Evolutionary conservation across 2,329 filamentous ascomycete genomes (phyloP).

Genomic region (Cordyceps tenuipes): DNA sequence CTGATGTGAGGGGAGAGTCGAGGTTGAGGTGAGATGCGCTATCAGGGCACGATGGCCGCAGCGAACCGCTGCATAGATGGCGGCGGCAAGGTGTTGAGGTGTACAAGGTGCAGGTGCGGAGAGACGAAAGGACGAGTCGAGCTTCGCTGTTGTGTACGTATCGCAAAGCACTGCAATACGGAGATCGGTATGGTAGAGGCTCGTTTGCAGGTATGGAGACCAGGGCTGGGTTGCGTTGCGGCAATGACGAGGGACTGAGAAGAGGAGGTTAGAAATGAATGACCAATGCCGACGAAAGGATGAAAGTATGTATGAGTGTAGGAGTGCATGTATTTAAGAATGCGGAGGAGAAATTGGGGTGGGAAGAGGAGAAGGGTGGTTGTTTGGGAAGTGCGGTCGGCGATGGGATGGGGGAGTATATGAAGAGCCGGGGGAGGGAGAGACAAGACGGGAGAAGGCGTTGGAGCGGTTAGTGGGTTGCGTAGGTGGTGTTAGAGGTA

Average conservation of each 20-base stretch:
- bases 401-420: conserved; percentile 6
- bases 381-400: conserved; percentile 6
- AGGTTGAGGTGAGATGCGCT: neutral
- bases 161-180: neutral
- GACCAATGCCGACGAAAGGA: conserved; percentile 1
- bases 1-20: neutral
- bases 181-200: neutral
- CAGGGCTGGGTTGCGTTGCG: neutral
- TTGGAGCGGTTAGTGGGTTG: neutral
- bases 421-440: neutral
- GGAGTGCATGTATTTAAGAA: neutral
- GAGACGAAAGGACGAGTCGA: neutral
- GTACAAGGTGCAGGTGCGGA: neutral
- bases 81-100: neutral
- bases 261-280: neutral
- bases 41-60: conserved; percentile 4
- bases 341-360: neutral
- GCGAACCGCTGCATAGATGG: conserved; percentile 8
- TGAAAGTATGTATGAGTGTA: neutral
- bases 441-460: neutral
- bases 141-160: neutral
- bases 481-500: too few relatives aligned
- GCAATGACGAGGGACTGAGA: neutral
- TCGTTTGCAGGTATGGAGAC: neutral
- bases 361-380: neutral